phyloP scores from a whole-genome alignment of 139 green algal genomes.

The Desmodesmus armatus region DNA sequence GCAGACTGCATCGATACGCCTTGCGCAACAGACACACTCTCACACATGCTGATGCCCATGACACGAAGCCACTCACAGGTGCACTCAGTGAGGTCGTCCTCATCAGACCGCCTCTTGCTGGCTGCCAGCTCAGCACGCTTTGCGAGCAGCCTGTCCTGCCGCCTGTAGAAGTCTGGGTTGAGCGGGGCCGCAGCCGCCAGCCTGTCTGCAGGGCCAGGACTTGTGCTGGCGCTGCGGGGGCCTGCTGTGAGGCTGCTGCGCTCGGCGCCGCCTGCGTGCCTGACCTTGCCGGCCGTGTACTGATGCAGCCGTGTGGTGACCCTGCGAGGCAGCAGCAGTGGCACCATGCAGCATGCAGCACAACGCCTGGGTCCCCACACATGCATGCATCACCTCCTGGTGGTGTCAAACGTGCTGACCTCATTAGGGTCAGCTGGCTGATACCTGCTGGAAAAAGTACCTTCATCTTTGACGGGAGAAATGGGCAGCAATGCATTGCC shows the following conservation, averaged over 20 bases:
- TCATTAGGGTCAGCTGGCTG: no score
- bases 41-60: no score
- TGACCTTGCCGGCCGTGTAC: neutral
- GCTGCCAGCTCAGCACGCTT: neutral
- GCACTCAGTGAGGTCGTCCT: conserved; percentile 22
- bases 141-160: neutral
- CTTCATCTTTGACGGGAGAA: no score
- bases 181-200: neutral
- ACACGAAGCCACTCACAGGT: conserved; percentile 16
- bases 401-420: no score
- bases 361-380: neutral
- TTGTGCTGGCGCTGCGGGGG: neutral
- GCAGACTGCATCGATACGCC: neutral
- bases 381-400: no score
- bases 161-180: conserved; percentile 5
- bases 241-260: neutral
- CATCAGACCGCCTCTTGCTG: neutral
- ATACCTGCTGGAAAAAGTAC: no score
- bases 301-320: neutral
- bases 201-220: no score
- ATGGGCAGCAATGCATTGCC: no score
- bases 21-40: no score
- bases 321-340: neutral
- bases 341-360: neutral
- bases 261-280: neutral